These are phyloP conservation scores for Leccinum disarticulatum DNA, from an alignment of 768 basidiomycete genomes.

Conservation along the genomic window DNA sequence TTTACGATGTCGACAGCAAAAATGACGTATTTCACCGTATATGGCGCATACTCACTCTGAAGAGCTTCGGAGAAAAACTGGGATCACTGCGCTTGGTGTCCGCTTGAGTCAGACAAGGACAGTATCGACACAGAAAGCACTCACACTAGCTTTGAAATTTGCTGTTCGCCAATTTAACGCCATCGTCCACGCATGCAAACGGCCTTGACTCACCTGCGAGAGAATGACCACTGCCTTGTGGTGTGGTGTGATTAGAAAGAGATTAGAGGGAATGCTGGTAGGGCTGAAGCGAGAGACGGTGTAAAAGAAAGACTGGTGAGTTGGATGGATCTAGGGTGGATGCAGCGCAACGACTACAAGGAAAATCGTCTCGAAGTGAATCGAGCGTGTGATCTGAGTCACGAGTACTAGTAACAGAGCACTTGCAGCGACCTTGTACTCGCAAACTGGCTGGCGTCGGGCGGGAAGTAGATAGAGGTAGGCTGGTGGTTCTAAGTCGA, in stretches of 20 bases:
- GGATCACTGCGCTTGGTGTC: conserved; percentile 3
- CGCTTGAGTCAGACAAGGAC: conserved; percentile 8
- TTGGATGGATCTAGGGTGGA: conserved; percentile 27
- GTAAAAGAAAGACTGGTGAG: conserved; percentile 38
- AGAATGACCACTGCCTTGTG: conserved; percentile 12
- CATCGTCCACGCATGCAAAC: conserved; percentile 3
- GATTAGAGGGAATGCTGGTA: conserved; percentile 19
- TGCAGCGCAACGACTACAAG: conserved; percentile 30
- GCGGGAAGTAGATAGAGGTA: conserved; percentile 21
- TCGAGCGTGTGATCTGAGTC: conserved; percentile 41
- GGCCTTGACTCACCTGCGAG: conserved; percentile 18
- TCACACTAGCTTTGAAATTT: conserved; percentile 16
- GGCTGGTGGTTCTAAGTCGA: conserved; percentile 33
- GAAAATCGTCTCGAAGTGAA: conserved; percentile 53
- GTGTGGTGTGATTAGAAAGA: conserved; percentile 20
- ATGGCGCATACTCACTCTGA: conserved; percentile 25
- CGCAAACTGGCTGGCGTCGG: conserved; percentile 27
- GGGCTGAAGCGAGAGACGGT: conserved; percentile 31
- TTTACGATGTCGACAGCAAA: conserved; percentile 34
- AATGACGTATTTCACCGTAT: conserved; percentile 28
- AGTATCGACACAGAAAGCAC: conserved; percentile 1
- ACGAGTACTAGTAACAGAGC: conserved; percentile 26
- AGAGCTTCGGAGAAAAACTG: not conserved
- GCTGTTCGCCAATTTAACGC: conserved; percentile 9
- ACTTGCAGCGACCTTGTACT: conserved; percentile 28